These are phyloP conservation scores for Protea cynaroides DNA, from an alignment of 164 flowering plant genomes.

Conservation along the genomic window DNA sequence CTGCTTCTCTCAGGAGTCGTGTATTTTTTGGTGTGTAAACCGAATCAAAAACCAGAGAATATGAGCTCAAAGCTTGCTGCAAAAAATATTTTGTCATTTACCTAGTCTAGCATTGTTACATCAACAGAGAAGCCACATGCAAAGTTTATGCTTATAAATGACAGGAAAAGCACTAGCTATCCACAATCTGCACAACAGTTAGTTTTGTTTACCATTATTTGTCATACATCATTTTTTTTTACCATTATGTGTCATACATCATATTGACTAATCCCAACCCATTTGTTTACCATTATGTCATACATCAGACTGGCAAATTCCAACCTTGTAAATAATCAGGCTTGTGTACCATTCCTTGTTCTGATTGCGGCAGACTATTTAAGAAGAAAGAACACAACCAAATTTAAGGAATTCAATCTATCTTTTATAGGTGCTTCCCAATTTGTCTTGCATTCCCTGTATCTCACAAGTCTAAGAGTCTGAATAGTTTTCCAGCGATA, in stretches of 20 bases:
- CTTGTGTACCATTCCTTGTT: not conserved
- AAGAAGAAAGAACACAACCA: no score
- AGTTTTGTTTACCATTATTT: not conserved
- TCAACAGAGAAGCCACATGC: not conserved
- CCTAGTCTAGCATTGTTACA: not conserved
- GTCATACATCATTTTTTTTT: not conserved
- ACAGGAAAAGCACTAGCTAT: not conserved
- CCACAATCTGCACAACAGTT: not conserved
- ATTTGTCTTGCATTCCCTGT: no score
- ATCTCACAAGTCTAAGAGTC: no score
- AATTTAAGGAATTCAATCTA: no score
- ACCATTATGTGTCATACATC: not conserved
- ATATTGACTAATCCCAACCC: not conserved
- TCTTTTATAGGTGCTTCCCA: no score
- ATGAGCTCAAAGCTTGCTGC: conserved; percentile 66
- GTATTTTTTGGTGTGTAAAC: conserved; percentile 93
- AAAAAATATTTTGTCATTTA: not conserved
- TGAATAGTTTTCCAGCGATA: no score
- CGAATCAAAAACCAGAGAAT: conserved; percentile 84
- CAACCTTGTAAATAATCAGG: not conserved
- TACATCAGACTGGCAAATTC: no score
- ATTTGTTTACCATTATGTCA: no score
- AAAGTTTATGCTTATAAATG: not conserved
- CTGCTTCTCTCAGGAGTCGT: conserved; percentile 77
- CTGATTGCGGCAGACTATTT: no score